Conservation (phyloP, 2,329 filamentous ascomycete genomes). For the Domatiomyces globalis region DNA sequence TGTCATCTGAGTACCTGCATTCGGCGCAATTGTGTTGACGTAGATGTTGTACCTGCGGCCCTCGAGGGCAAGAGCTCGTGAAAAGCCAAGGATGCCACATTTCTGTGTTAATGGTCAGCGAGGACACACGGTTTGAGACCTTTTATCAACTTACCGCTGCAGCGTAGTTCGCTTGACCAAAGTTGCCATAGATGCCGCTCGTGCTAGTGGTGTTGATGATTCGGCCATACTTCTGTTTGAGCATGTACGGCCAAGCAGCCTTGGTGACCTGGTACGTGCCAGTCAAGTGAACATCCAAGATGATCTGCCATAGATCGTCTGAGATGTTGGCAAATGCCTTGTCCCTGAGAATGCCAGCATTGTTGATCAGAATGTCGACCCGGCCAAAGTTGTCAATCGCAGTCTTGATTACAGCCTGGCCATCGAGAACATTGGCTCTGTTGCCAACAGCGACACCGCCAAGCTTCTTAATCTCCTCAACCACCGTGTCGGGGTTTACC, state of each 20-base stretch:
- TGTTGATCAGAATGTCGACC: conserved; percentile 93
- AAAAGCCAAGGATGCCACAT: conserved; percentile 88
- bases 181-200: conserved; percentile 97
- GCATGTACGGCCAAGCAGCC: conserved; percentile 92
- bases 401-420: conserved; percentile 76
- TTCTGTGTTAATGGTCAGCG: conserved; percentile 39
- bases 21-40: conserved; percentile 95
- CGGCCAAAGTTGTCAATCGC: conserved; percentile 89
- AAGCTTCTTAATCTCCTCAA: conserved; percentile 77
- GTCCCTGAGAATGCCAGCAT: conserved; percentile 92
- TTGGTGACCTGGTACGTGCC: conserved; percentile 96
- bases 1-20: conserved; percentile 92
- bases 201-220: conserved; percentile 95
- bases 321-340: conserved; percentile 98
- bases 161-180: conserved; percentile 95
- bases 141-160: conserved; percentile 50
- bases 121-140: conserved; percentile 20
- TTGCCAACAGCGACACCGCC: conserved; percentile 85
- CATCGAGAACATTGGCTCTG: conserved; percentile 87
- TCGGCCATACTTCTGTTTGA: conserved; percentile 97
- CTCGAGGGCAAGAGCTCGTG: conserved; percentile 79
- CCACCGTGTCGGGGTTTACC: conserved; percentile 77
- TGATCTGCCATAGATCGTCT: conserved; percentile 80
- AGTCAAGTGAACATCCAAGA: conserved; percentile 80
- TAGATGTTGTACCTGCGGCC: conserved; percentile 96